Evolutionary conservation across 2,329 filamentous ascomycete genomes (phyloP), one percentile per base, ranked within the genome.

Genomic region (Monilinia polystroma): DNA sequence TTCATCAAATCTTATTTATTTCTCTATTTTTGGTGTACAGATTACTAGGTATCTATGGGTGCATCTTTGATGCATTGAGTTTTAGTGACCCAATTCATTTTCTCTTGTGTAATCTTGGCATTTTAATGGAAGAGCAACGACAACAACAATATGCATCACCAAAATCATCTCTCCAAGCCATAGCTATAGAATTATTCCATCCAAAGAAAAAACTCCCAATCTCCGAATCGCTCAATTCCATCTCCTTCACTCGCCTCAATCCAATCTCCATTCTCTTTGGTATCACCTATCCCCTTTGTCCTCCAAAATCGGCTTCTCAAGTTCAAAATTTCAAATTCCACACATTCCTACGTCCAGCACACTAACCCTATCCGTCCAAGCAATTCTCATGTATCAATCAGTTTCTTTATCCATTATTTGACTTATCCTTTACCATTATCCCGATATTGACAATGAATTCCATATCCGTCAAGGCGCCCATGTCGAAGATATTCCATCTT

Each of bases 341-440:
- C 49, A 45, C 56, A 58, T 58, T 58, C 56, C 56, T 43, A 43
- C 38, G 2, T 16, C 56, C 14, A 45, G 7, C 41, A 58, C 56
- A 58, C 56, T 32, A 45, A 45, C 23, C 41, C 23, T 18, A 29
- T 45, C 56, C 56, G 56, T 58, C 56, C 56, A 45, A 20, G 23
- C 43, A 45, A 29, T 45, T 23, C 41, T 29, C 26, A 43, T 29
- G 12, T 23, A 20, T 57, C 55, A 43, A 57, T 43, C 38, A 43
- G 45, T 45, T 57, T 49, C 47, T 49, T 49, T 43, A 14, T 32
- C 55, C 14, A 26, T 41, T 43, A 35, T 35, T 35, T 35, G 32
- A 35, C 32, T 35, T 35, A 8, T 35, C 32, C 32, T 16, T 57
- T 23, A 12, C 2, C 20, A 49, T 47, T 47, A 14, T 45, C 11